Percentiles rank a stretch among this genome's conserved stretches.
phyloP scores from a whole-genome alignment of 257 asterid species.

The Ocimum tenuiflorum region DNA sequence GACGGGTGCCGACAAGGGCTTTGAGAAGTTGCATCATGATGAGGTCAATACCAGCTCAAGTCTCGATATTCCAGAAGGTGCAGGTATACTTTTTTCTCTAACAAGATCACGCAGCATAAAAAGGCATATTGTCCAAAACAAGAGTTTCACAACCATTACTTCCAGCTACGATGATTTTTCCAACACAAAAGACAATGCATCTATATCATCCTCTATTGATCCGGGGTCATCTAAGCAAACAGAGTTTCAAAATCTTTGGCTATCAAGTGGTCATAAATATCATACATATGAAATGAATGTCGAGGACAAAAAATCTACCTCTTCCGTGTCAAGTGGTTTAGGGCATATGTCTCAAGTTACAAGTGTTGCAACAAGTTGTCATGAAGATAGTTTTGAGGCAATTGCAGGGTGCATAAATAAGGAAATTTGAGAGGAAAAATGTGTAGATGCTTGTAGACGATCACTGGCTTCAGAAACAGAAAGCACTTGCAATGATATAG shows the following conservation, averaged over 20 bases:
- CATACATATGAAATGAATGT: slow-evolving; percentile 35
- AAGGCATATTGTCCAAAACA: slow-evolving; percentile 57
- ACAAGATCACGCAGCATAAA: slow-evolving; percentile 46
- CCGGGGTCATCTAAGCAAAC: slow-evolving; percentile 51
- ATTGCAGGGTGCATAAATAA: slow-evolving; percentile 29
- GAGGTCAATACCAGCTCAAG: slow-evolving; percentile 23
- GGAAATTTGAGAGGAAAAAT: slow-evolving; percentile 23
- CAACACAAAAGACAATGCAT: slow-evolving; percentile 56
- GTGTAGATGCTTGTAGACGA: slow-evolving; percentile 29
- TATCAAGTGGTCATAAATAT: slow-evolving; percentile 47
- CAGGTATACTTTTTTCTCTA: slow-evolving; percentile 67
- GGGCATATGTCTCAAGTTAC: slow-evolving; percentile 40
- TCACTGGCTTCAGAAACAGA: slow-evolving; percentile 46
- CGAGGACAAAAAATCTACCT: slow-evolving; percentile 58
- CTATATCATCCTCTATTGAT: slow-evolving; percentile 78
- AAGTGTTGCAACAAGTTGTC: slow-evolving; percentile 38
- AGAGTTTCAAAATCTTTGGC: slow-evolving; percentile 49
- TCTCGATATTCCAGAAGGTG: slow-evolving; percentile 48
- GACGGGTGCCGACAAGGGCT: too few relatives aligned
- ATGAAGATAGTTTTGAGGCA: slow-evolving; percentile 39
- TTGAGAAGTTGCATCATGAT: slow-evolving; percentile 5
- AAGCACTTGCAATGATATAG: slow-evolving; percentile 38
- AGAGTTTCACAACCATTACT: slow-evolving; percentile 65
- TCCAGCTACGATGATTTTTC: slow-evolving; percentile 67
- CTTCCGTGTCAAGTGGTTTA: slow-evolving; percentile 71